phyloP scores from a whole-genome alignment of 306 rosid genomes.

The Begonia peltatifolia region DNA sequence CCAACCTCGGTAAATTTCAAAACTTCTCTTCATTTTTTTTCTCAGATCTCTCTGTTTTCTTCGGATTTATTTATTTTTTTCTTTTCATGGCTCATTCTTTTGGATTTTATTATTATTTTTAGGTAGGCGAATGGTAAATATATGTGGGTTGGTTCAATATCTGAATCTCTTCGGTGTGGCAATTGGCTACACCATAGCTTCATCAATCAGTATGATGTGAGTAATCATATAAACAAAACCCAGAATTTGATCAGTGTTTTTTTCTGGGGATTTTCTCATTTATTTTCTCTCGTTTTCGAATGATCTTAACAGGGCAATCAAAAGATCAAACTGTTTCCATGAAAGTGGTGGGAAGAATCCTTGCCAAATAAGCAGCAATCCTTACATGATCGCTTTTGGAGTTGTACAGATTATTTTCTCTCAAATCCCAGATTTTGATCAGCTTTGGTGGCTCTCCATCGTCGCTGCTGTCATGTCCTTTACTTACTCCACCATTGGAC shows the following conservation, averaged over 20 bases:
- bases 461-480: constrained; percentile 44
- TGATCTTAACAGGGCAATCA: constrained; percentile 40
- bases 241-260: not conserved
- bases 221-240: not conserved
- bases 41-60: not conserved
- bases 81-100: not conserved
- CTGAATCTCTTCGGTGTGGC: constrained; percentile 46
- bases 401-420: constrained; percentile 29
- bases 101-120: not conserved
- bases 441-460: constrained; percentile 41
- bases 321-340: constrained; percentile 49
- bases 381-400: constrained; percentile 45
- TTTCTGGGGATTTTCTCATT: constrained; percentile 1
- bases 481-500: constrained; percentile 39
- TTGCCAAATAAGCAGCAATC: constrained; percentile 34
- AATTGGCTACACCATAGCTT: constrained; percentile 59
- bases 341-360: constrained; percentile 32
- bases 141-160: constrained; percentile 62
- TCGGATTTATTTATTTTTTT: not conserved
- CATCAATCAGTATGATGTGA: constrained; percentile 55
- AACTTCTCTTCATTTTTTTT: not conserved
- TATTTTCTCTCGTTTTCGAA: constrained; percentile 3
- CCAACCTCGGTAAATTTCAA: constrained; percentile 30
- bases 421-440: constrained; percentile 49
- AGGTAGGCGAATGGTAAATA: constrained; percentile 45